A percentile compares a stretch with the other conserved stretches of the same genome.
Conservation (phyloP, 2,329 filamentous ascomycete genomes). For the Claviceps pusilla region DNA sequence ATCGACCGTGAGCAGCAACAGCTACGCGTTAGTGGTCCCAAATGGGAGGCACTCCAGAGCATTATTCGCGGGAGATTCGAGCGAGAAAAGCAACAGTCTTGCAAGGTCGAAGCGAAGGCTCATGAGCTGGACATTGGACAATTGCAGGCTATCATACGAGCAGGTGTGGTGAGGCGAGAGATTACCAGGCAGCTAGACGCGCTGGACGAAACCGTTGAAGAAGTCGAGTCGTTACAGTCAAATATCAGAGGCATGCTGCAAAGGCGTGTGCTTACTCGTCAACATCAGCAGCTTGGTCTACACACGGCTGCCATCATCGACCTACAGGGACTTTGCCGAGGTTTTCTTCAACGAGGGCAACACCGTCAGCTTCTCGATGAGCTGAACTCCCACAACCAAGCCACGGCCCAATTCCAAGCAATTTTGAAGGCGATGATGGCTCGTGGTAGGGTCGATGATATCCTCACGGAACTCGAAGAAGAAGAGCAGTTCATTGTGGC, state of each 20-base stretch:
- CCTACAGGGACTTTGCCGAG: constrained; percentile 54
- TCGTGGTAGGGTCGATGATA: constrained; percentile 55
- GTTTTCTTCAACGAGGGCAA: constrained; percentile 46
- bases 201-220: constrained; percentile 30
- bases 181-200: constrained; percentile 32
- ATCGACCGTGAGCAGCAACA: constrained; percentile 34
- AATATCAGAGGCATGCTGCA: constrained; percentile 46
- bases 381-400: constrained; percentile 51
- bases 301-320: constrained; percentile 41
- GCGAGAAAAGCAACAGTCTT: constrained; percentile 28
- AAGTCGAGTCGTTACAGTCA: constrained; percentile 40
- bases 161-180: constrained; percentile 37
- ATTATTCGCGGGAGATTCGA: constrained; percentile 31
- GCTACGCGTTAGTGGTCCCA: constrained; percentile 32
- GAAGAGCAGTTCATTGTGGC: constrained; percentile 65
- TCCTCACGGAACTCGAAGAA: constrained; percentile 64
- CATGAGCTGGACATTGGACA: constrained; percentile 28
- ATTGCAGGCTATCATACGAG: constrained; percentile 39
- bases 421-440: constrained; percentile 65
- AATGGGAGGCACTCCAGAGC: constrained; percentile 32
- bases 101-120: constrained; percentile 33
- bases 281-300: constrained; percentile 40
- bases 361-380: constrained; percentile 51
- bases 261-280: constrained; percentile 32
- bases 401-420: constrained; percentile 58